Evolutionary conservation across 495 filamentous ascomycete genomes (phyloP).

Genomic region (Aspergillus hancockii): DNA sequence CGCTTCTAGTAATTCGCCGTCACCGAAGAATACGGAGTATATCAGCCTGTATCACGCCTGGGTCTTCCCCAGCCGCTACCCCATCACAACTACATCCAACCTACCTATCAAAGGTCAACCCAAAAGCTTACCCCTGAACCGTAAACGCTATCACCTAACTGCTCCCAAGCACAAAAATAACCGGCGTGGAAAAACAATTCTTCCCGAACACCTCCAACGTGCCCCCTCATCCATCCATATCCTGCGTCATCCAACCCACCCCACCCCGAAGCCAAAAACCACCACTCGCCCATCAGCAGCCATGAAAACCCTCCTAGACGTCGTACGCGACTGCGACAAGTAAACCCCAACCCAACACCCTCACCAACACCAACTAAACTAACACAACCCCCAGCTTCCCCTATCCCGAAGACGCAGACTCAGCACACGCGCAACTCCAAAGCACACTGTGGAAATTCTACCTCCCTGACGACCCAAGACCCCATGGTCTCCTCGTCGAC

Average conservation of each 20-base stretch:
- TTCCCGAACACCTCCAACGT: background rate
- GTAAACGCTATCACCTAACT: too few relatives aligned
- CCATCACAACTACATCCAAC: too few relatives aligned
- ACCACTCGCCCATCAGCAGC: background rate
- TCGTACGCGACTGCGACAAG: conserved; percentile 8
- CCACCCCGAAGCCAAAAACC: background rate
- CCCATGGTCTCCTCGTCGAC: conserved; percentile 10
- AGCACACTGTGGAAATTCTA: conserved; percentile 13
- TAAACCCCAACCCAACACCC: background rate
- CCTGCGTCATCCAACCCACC: background rate
- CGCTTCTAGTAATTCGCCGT: too few relatives aligned
- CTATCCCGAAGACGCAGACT: conserved; percentile 6
- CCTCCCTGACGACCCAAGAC: conserved; percentile 9
- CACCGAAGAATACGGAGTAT: background rate
- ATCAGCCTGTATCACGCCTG: too few relatives aligned
- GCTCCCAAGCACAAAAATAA: too few relatives aligned
- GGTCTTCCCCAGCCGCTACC: too few relatives aligned
- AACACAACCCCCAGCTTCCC: conserved; percentile 1
- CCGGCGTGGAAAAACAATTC: background rate
- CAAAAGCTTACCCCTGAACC: too few relatives aligned
- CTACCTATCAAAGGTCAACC: too few relatives aligned
- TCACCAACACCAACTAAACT: background rate
- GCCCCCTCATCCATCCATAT: background rate
- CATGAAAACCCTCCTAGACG: conserved; percentile 1
- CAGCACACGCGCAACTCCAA: background rate